Evolutionary conservation across 495 filamentous ascomycete species (phyloP).

Genomic region (Aeminium ludgeri): DNA sequence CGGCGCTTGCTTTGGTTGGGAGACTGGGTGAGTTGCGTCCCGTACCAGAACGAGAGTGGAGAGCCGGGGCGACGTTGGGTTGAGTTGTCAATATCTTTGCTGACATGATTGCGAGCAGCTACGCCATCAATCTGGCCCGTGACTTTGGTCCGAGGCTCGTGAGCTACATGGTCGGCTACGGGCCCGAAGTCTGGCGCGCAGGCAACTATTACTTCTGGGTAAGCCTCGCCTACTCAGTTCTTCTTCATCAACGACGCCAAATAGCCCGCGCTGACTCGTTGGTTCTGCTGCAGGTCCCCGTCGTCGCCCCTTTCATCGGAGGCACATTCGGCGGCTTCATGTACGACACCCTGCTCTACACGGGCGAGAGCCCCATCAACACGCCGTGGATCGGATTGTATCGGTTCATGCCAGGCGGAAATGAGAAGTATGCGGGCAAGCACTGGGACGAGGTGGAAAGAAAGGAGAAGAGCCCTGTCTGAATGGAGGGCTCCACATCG

Average conservation of each 20-base stretch:
- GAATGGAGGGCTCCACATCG: too few relatives aligned
- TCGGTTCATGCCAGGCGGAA: slow-evolving; percentile 12
- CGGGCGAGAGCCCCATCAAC: slow-evolving; percentile 41
- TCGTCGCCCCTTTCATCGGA: slow-evolving; percentile 41
- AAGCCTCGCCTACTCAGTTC: slow-evolving; percentile 11
- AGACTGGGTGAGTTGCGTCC: too few relatives aligned
- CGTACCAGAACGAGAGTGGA: too few relatives aligned
- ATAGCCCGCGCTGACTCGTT: too few relatives aligned
- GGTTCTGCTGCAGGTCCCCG: slow-evolving; percentile 25
- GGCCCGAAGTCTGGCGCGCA: slow-evolving; percentile 43
- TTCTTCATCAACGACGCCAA: not conserved
- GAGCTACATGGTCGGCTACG: slow-evolving; percentile 43
- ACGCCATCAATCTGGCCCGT: slow-evolving; percentile 49
- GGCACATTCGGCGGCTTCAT: slow-evolving; percentile 43
- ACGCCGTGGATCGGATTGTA: slow-evolving; percentile 40
- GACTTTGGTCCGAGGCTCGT: slow-evolving; percentile 52
- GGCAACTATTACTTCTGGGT: slow-evolving; percentile 51
- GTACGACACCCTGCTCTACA: slow-evolving; percentile 46
- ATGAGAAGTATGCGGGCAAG: not conserved
- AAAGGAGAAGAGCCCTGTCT: not conserved
- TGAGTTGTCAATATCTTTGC: too few relatives aligned
- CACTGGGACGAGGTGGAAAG: not conserved
- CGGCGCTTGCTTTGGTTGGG: slow-evolving; percentile 51
- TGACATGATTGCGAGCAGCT: too few relatives aligned
- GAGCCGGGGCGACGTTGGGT: too few relatives aligned